Evolutionary conservation across 179 eudicot genomes (phyloP), one percentile per base, ranked within the genome.

Genomic region (Silene noctiflora): DNA sequence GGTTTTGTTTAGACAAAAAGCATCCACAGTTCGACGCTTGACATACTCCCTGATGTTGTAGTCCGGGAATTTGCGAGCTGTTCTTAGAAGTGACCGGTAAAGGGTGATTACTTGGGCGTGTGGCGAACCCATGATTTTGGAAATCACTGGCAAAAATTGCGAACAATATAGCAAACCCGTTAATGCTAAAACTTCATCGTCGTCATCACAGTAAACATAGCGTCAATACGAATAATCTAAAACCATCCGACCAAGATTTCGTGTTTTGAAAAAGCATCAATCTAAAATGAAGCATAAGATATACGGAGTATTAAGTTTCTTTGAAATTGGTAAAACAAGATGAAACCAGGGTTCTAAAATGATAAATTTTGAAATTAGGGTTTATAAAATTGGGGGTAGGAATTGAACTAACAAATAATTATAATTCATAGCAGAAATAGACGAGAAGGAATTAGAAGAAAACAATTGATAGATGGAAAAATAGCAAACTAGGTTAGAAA

Each of bases 11-110:
- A 58, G 66, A 64, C 77, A 84, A 58, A 85, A 83, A 5, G 75
- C 86, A 55, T 85, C 88, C 27, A 79, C 66, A 3, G 86, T 76
- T 61, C 88, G 65, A 61, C 88, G 74, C 69, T 78, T 85, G 2
- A 80, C 68, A 72, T 85, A 85, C 71, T 83, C 88, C 19, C 88
- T 64, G 56, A 85, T 81, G 74, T 85, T 85, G 84, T 85, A 85
- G 71, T 85, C 88, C 2, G 81, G 58, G 59, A 80, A 85, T 53
- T 78, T 44, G 21, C 81, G 78, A 24, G 83, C 63, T 21, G 68
- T 71, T 4, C 86, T 73, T 4, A 85, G 77, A 4, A 85, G 72
- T 42, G 88, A 75, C 14, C 88, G 82, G 79, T 62, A 72, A 31
- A 85, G 73, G 1, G 84, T 48, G 4, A 85, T 53, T 1, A 80